phyloP scores from a whole-genome alignment of 2,329 filamentous ascomycete species.

The Plenodomus biglobosus region DNA sequence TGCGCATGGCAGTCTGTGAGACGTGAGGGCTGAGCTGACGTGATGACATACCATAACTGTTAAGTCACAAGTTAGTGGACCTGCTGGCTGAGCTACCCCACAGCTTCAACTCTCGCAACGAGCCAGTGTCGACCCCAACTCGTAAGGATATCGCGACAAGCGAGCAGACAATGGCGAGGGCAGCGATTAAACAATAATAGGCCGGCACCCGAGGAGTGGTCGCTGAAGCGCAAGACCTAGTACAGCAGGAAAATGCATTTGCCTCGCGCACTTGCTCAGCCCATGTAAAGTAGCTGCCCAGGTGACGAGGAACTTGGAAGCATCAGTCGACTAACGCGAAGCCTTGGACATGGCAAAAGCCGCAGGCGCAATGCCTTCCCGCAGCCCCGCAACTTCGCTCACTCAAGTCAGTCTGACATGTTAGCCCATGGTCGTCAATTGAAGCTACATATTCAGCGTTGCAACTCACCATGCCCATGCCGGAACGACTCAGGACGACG shows the following conservation, averaged over 20 bases:
- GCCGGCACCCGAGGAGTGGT: constrained; percentile 1
- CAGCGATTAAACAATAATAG: background rate
- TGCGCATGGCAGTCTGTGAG: background rate
- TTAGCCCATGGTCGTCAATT: constrained; percentile 6
- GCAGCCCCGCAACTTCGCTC: constrained; percentile 4
- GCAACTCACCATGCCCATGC: no score
- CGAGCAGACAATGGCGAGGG: constrained; percentile 1
- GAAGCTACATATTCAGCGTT: constrained; percentile 11
- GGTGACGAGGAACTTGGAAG: no score
- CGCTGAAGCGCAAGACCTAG: constrained; percentile 8
- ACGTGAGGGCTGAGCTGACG: background rate
- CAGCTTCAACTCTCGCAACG: background rate
- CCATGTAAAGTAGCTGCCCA: background rate
- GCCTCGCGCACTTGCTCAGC: background rate
- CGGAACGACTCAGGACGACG: constrained; percentile 9
- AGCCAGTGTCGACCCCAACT: background rate
- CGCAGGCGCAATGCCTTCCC: constrained; percentile 6
- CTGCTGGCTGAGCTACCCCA: background rate
- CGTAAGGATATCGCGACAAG: constrained; percentile 2
- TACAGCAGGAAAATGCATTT: background rate
- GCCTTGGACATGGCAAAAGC: constrained; percentile 1
- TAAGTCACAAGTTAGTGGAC: no score
- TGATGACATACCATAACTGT: background rate
- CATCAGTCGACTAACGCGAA: constrained; percentile 4
- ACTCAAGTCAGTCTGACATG: constrained; percentile 6